phyloP scores from a whole-genome alignment of 2,329 filamentous ascomycete species.

The Aspergillus unguis region DNA sequence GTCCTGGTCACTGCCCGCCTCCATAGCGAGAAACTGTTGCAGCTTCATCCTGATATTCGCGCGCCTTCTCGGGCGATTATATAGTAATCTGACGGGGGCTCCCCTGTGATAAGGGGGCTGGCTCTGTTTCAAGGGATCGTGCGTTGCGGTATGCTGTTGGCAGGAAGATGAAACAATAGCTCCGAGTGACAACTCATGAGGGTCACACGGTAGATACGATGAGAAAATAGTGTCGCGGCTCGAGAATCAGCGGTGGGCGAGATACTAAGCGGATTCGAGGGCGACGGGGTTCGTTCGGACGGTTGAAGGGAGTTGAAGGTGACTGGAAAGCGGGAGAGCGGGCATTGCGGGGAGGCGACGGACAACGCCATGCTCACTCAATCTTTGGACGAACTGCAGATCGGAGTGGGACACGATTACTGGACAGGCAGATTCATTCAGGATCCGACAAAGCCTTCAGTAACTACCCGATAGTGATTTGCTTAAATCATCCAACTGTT shows the following conservation, averaged over 20 bases:
- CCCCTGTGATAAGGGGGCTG: conserved; percentile 3
- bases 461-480: not conserved
- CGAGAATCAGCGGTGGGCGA: not conserved
- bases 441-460: not conserved
- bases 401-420: too few species aligned
- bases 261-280: conserved; percentile 4
- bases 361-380: too few species aligned
- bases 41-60: conserved; percentile 27
- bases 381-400: too few species aligned
- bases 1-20: conserved; percentile 26
- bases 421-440: not conserved
- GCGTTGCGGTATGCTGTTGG: conserved; percentile 17
- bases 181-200: conserved; percentile 21
- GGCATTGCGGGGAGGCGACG: conserved; percentile 7
- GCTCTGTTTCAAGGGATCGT: conserved; percentile 14
- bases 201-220: conserved; percentile 18
- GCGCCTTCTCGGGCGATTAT: not conserved
- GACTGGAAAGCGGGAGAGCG: not conserved
- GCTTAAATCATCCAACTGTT: not conserved
- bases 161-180: conserved; percentile 22
- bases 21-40: conserved; percentile 31
- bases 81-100: not conserved
- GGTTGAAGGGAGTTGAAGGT: conserved; percentile 7
- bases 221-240: conserved; percentile 2
- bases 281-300: conserved; percentile 6